Base-by-base conservation (phyloP, 495 filamentous ascomycete genomes). In the Cercophora newfieldiana region DNA sequence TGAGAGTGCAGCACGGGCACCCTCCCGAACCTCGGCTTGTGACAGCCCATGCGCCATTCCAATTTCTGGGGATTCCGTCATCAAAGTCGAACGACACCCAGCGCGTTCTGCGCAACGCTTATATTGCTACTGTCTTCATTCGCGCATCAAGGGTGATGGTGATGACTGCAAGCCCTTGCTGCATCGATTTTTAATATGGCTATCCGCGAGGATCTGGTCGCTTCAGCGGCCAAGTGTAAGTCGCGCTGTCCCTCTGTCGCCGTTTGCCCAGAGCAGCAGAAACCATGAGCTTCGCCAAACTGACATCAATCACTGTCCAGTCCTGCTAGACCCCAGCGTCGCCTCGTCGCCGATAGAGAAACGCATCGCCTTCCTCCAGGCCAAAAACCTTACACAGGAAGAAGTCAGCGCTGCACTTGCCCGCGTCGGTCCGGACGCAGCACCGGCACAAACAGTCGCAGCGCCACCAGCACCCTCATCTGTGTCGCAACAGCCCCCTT, bases 351-450 rank as follows among this genome's bases (percentile, higher is more conserved):
- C 96, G n/a, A 80, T 96, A 61, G 96, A 98, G 68, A 97, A 96
- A 78, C 86, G 91, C 63, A 83, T 97, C 61, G 90, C 93, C 16
- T 99, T 99, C 69, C 85, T 99, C 21, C 90, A 94, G 75, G 96
- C 94, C 0, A 99, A 99, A 78, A 97, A 98, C 73, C 85, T 99
- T 18, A 97, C 94, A 2, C 91, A 93, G 77, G 93, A 98, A 77
- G 95, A 99, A 78, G 88, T 99, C 64, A 91, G 93, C 72, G 79
- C 87, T 37, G 90, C 95, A 21, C 85, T 99, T 61, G 87, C 91
- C 48, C 86, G 94, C 66, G 87, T 85, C 47, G 86, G 88, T 30
- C 84, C 89, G 64, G 71, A 79, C 47, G 75, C 85, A 53, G 78
- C 80, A 65, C 64, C 77, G 33, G 80, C 86, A 65, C 80, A 85